A percentile compares a stretch with the other conserved stretches of the same genome.
Evolutionary conservation across 192 early-diverging fungal species (phyloP).

Genomic region (Podila epigama): DNA sequence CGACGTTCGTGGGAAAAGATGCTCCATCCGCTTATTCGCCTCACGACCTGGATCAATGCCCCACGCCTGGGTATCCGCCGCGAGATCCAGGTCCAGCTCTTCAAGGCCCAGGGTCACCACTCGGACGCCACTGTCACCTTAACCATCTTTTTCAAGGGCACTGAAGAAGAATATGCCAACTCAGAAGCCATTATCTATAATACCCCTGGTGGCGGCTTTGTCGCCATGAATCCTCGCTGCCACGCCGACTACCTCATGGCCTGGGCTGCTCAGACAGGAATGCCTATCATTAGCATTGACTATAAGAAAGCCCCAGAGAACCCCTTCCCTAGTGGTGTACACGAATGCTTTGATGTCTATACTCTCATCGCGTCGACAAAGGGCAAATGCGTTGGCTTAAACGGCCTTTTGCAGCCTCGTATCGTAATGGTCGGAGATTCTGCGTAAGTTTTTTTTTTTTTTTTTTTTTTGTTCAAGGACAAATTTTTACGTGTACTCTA

Average conservation of each 20-base stretch:
- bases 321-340: slow-evolving; percentile 91
- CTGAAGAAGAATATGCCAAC: slow-evolving; percentile 27
- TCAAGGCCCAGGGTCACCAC: slow-evolving; percentile 26
- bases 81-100: slow-evolving; percentile 34
- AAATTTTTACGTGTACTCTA: background rate
- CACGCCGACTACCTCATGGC: slow-evolving; percentile 86
- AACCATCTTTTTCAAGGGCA: slow-evolving; percentile 66
- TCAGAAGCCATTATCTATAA: slow-evolving; percentile 62
- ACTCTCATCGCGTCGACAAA: slow-evolving; percentile 73
- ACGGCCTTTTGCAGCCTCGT: slow-evolving; percentile 68
- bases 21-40: slow-evolving; percentile 71
- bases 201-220: slow-evolving; percentile 90
- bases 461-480: background rate
- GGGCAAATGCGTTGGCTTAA: slow-evolving; percentile 80
- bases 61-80: slow-evolving; percentile 48
- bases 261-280: slow-evolving; percentile 77
- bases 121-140: slow-evolving; percentile 44
- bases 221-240: slow-evolving; percentile 85
- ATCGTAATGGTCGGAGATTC: slow-evolving; percentile 90
- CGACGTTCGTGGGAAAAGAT: slow-evolving; percentile 92
- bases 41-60: slow-evolving; percentile 52
- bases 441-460: slow-evolving; percentile 69
- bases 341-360: slow-evolving; percentile 94
- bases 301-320: slow-evolving; percentile 96
- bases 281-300: slow-evolving; percentile 84